A percentile compares a stretch with the other conserved stretches of the same genome.
Evolutionary conservation across 306 rosid species (phyloP).

Genomic region (Inga oerstediana): DNA sequence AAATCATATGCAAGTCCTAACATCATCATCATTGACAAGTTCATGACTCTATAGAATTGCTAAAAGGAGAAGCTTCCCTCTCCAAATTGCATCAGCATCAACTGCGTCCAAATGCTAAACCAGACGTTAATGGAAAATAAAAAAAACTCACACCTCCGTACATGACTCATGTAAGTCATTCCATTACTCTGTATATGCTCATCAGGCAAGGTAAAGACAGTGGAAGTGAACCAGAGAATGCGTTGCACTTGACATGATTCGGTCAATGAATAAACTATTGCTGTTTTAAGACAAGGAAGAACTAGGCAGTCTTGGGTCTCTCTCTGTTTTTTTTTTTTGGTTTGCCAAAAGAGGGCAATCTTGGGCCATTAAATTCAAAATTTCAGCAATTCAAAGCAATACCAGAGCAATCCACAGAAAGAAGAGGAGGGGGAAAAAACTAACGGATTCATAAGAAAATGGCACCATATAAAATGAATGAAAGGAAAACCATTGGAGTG

Average conservation of each 20-base stretch:
- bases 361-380: not conserved
- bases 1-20: not conserved
- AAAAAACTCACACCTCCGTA: not conserved
- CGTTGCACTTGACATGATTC: not conserved
- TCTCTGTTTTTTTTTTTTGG: too few relatives aligned
- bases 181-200: constrained; percentile 1
- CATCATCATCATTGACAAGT: not conserved
- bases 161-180: not conserved
- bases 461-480: not conserved
- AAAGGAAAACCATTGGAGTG: not conserved
- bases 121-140: not conserved
- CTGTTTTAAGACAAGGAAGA: not conserved
- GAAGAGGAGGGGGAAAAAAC: not conserved
- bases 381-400: not conserved
- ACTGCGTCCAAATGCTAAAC: constrained; percentile 8
- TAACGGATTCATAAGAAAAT: not conserved
- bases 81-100: constrained; percentile 8
- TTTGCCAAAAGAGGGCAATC: not conserved
- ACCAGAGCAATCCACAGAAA: not conserved
- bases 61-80: not conserved
- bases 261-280: not conserved
- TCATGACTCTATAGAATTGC: not conserved
- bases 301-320: not conserved
- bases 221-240: not conserved
- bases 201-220: not conserved